Evolutionary conservation across 2,329 filamentous ascomycete genomes (phyloP), one percentile per base, ranked within the genome.

Genomic region (Knoxdaviesia proteae): DNA sequence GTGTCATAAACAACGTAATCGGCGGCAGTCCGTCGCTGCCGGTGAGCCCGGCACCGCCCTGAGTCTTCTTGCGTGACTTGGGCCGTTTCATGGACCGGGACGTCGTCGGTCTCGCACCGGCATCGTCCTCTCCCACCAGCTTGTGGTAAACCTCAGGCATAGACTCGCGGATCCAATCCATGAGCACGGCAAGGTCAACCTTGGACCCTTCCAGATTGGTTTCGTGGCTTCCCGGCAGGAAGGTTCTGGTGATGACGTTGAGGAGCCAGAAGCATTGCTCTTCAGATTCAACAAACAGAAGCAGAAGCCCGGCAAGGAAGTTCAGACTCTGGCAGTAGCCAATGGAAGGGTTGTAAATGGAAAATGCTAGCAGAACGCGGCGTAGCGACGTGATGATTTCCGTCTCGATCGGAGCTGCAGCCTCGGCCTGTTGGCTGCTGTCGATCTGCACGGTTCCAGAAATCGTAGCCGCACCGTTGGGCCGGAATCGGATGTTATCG

Each of bases 241-340:
- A 90, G 7, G 80, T 73, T 36, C 80, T 74, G 1, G 88, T 94
- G 51, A 96, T 84, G 52, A 94, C 84, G 51, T 92, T 90, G 46
- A 96, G 70, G 54, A 96, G 74, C 74, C 87, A 86, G 54, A 96
- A 96, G 3, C 80, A 74, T 51, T 93, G 87, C 58, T 94, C 87
- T 56, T 94, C 88, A 4, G 81, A 77, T 47, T 71, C 74, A 53
- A 94, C 77, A 56, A 96, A 94, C 3, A 96, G 68, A 2, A 96
- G 73, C 2, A 96, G 67, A 42, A 96, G 69, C 4, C 87, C 88
- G 5, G 88, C 86, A 41, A 96, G 71, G 59, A 96, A 96, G 58
- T 96, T 96, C 32, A 96, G 72, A 20, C 83, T 92, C 57, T 96
- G 88, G 54, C 88, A 96, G 58, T 96, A 96, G 9, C 88, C 88